Percentiles rank a stretch among this genome's conserved stretches.
phyloP scores from a whole-genome alignment of 306 rosid species.

The Medicago ruthenica region DNA sequence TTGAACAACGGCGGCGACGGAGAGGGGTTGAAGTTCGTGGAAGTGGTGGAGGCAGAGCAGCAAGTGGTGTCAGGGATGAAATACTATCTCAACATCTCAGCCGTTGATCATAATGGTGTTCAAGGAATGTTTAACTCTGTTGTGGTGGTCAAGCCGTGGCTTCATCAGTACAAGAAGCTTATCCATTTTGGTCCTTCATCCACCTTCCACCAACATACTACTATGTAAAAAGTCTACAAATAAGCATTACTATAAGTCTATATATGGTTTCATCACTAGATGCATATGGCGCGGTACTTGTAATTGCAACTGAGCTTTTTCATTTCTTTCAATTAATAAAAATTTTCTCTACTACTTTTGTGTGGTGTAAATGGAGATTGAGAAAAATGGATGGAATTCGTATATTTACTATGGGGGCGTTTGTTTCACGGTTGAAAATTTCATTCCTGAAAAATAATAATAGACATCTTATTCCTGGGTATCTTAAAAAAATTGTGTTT shows the following conservation, averaged over 20 bases:
- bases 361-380: too few species aligned
- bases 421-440: too few species aligned
- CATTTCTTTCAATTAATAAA: background rate
- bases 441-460: too few species aligned
- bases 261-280: background rate
- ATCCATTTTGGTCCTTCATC: slow-evolving; percentile 61
- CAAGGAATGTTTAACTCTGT: slow-evolving; percentile 54
- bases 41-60: slow-evolving; percentile 74
- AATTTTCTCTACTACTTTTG: background rate
- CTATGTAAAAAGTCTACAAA: slow-evolving; percentile 5
- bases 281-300: slow-evolving; percentile 27
- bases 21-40: slow-evolving; percentile 51
- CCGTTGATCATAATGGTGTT: slow-evolving; percentile 45
- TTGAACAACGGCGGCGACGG: slow-evolving; percentile 16
- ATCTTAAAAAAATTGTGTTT: too few species aligned
- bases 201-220: background rate
- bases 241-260: background rate
- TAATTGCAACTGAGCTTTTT: slow-evolving; percentile 39
- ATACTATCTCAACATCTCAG: slow-evolving; percentile 61
- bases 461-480: too few species aligned
- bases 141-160: slow-evolving; percentile 81
- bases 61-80: slow-evolving; percentile 83
- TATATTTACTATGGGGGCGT: too few species aligned
- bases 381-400: too few species aligned
- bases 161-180: slow-evolving; percentile 51